Evolutionary conservation across 805 yeast species (phyloP), one percentile per base, ranked within the genome.

Genomic region (Starmerella floricola): DNA sequence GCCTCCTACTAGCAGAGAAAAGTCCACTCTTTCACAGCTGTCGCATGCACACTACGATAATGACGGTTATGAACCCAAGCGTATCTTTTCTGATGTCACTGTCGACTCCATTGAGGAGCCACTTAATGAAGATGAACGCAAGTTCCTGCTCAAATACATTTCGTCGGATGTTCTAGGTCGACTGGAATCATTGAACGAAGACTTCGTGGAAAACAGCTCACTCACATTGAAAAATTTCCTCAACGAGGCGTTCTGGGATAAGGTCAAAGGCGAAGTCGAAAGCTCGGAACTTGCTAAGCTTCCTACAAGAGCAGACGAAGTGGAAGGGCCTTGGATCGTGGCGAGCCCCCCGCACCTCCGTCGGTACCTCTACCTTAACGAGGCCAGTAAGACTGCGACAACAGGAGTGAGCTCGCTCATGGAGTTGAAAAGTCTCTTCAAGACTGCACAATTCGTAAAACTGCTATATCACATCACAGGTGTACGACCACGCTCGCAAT

Each of bases 271-370:
- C 12, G 53, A 63, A 6, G 67, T 79, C 52, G 60, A 62, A 15
- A 65, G 65, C 5, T 95, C 83, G 55, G 65, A 85, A 41, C 48
- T 59, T 16, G 49, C 41, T 8, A 44, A 40, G 20, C 29, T 39
- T 16, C 57, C 56, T 10, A 20, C 27, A 24, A 38, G 34, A 4
- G 36, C 42, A 2, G 30, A 37, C 11, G 48, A 52, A 12, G 44
- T 53, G 5, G 35, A 29, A 10, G 17, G 29, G 20, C 95, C 95
- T 6, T 91, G 98, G 98, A 78, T 79, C 48, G 68, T 86, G 31
- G 91, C 96, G 1, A 73, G 80, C 36, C 97, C 98, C 8, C 91
- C 96, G 8, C 97, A 88, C 57, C 85, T 91, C 58, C 87, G 86
- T 64, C 66, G 95, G 48, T 91, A 70, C 57, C 60, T 85, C 66